Evolutionary conservation across 2,329 filamentous ascomycete genomes (phyloP).

Genomic region (Zymoseptoria brevis): DNA sequence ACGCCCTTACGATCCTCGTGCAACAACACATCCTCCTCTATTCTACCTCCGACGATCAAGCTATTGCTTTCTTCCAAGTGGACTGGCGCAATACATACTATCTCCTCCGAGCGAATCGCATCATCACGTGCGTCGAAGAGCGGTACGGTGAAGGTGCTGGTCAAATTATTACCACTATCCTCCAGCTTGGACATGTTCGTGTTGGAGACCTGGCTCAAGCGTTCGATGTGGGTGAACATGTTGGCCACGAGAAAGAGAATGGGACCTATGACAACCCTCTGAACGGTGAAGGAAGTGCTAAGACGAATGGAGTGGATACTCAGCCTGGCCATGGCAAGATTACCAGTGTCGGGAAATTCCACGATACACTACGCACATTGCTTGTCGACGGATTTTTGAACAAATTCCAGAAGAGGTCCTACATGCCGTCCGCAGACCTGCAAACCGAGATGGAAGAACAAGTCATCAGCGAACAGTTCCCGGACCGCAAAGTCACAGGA

Average conservation of each 20-base stretch:
- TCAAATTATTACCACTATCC: constrained; percentile 64
- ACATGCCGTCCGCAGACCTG: constrained; percentile 49
- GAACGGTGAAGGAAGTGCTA: constrained; percentile 10
- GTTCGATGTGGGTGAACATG: constrained; percentile 38
- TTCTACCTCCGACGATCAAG: constrained; percentile 46
- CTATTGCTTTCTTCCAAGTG: constrained; percentile 68
- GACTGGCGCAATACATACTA: constrained; percentile 74
- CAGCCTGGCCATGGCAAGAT: constrained; percentile 22
- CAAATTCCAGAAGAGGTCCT: constrained; percentile 46
- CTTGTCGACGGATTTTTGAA: constrained; percentile 62
- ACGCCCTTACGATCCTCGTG: constrained; percentile 74
- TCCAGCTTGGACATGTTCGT: constrained; percentile 69
- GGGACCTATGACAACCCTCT: constrained; percentile 10
- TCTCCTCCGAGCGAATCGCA: constrained; percentile 71
- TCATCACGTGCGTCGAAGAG: constrained; percentile 65
- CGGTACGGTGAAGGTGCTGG: constrained; percentile 68
- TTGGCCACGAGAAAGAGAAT: constrained; percentile 19
- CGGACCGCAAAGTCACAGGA: constrained; percentile 48
- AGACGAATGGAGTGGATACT: constrained; percentile 10
- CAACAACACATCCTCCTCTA: constrained; percentile 66
- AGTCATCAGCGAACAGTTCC: constrained; percentile 48
- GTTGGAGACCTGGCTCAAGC: constrained; percentile 62
- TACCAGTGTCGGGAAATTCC: constrained; percentile 33
- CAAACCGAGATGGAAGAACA: constrained; percentile 53
- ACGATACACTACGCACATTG: constrained; percentile 39